These are phyloP conservation scores for Ustilago shanxiensis DNA, from an alignment of 1,284 basidiomycete species.

Conservation along the genomic window DNA sequence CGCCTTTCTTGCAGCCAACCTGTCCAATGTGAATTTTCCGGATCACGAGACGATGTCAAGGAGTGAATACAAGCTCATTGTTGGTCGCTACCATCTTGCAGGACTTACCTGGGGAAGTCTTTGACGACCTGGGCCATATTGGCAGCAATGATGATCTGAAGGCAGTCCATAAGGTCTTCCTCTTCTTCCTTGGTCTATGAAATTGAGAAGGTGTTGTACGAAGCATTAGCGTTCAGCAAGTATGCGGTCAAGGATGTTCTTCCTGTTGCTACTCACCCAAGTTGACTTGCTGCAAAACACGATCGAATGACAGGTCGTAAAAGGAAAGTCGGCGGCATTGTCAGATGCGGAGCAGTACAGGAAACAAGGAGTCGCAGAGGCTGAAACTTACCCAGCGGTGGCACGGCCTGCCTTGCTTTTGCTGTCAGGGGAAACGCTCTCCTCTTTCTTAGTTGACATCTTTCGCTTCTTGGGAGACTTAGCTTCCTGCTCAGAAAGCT, in stretches of 20 bases:
- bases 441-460: background rate
- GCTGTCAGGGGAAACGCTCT: background rate
- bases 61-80: background rate
- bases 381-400: background rate
- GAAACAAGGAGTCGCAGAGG: background rate
- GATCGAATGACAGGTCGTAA: too few species aligned
- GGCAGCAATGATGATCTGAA: background rate
- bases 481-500: background rate
- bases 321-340: too few species aligned
- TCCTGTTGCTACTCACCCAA: background rate
- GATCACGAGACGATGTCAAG: background rate
- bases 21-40: background rate
- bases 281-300: background rate
- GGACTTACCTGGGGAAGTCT: conserved; percentile 12
- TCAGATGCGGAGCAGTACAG: too few species aligned
- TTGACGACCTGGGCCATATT: conserved; percentile 19
- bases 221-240: background rate
- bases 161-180: conserved; percentile 9
- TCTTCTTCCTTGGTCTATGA: conserved; percentile 30
- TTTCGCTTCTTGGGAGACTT: conserved; percentile 4
- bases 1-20: background rate
- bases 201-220: background rate
- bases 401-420: background rate
- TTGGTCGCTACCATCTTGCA: background rate
- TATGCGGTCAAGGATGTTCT: too few species aligned